Conservation (phyloP, 108 stramenopile genomes). For the Conticribra weissflogii region DNA sequence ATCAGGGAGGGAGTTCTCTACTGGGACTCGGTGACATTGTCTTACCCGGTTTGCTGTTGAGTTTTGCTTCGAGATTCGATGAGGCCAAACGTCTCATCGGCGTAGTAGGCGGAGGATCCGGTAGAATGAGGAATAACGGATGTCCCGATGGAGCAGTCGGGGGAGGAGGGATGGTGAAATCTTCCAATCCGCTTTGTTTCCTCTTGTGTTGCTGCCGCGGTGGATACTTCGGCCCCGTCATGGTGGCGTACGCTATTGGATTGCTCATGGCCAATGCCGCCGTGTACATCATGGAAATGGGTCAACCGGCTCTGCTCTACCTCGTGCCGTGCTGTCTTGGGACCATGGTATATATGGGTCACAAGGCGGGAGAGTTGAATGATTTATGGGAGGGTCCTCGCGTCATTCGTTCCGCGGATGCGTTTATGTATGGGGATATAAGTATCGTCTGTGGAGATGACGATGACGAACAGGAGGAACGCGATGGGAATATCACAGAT, state of each 20-base stretch:
- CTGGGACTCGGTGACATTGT: slow-evolving; percentile 92
- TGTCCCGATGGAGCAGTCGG: slow-evolving; percentile 20
- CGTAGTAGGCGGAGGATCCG: slow-evolving; percentile 32
- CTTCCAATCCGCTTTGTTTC: slow-evolving; percentile 29
- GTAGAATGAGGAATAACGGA: slow-evolving; percentile 40
- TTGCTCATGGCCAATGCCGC: slow-evolving; percentile 79
- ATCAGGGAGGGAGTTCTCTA: slow-evolving; percentile 73
- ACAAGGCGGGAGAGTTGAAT: slow-evolving; percentile 50
- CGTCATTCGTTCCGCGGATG: slow-evolving; percentile 58
- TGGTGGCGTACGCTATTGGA: slow-evolving; percentile 80
- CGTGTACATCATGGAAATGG: slow-evolving; percentile 75
- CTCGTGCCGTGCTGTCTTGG: slow-evolving; percentile 82
- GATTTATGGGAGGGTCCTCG: slow-evolving; percentile 71
- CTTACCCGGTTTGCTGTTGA: slow-evolving; percentile 82
- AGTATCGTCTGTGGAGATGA: slow-evolving; percentile 16
- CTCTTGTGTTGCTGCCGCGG: slow-evolving; percentile 42
- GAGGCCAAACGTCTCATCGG: slow-evolving; percentile 64
- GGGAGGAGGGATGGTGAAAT: neutral
- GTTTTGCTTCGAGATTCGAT: slow-evolving; percentile 67
- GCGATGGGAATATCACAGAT: no score
- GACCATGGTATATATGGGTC: slow-evolving; percentile 57
- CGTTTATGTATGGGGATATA: slow-evolving; percentile 43
- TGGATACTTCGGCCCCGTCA: slow-evolving; percentile 64
- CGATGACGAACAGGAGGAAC: slow-evolving; percentile 22
- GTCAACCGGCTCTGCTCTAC: slow-evolving; percentile 88